Percentiles rank a stretch among this genome's conserved stretches.
Conservation (phyloP, 192 early-diverging fungal species). For the Coemansia sp. region DNA sequence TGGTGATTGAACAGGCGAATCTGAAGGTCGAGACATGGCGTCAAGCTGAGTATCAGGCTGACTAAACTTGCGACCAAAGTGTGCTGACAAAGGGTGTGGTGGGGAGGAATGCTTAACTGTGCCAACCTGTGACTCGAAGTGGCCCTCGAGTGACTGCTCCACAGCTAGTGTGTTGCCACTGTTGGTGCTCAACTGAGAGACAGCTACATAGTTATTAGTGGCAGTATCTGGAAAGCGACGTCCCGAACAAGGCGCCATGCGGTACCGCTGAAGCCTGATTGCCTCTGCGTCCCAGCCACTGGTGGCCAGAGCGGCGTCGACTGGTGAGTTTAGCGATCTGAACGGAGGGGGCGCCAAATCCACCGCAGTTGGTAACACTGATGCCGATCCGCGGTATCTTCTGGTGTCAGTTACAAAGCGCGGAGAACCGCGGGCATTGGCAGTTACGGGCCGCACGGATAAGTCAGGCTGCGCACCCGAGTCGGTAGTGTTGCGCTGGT, state of each 20-base stretch:
- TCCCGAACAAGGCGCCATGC: slow-evolving; percentile 12
- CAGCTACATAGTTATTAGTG: not conserved
- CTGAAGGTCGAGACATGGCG: slow-evolving; percentile 2
- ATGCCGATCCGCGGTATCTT: slow-evolving; percentile 32
- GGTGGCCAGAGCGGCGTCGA: slow-evolving; percentile 1
- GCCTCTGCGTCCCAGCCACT: slow-evolving; percentile 29
- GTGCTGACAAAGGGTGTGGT: not conserved
- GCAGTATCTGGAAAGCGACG: not conserved
- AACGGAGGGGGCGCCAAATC: not conserved
- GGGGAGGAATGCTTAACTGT: not conserved
- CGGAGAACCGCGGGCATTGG: slow-evolving; percentile 22
- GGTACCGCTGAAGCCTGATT: slow-evolving; percentile 26
- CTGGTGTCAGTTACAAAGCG: slow-evolving; percentile 25
- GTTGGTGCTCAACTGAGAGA: slow-evolving; percentile 2
- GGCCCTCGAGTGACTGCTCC: not conserved
- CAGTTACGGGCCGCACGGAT: slow-evolving; percentile 24
- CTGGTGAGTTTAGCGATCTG: slow-evolving; percentile 9
- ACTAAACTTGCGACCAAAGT: slow-evolving; percentile 42
- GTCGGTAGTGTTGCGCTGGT: not conserved
- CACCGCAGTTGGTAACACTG: slow-evolving; percentile 12
- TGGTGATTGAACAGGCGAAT: slow-evolving; percentile 28
- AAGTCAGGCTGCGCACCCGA: not conserved
- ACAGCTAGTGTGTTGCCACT: slow-evolving; percentile 5
- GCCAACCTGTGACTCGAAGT: not conserved
- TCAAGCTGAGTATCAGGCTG: slow-evolving; percentile 37